A percentile compares a stretch with the other conserved stretches of the same genome.
Conservation (phyloP, 495 filamentous ascomycete species). For the Lepidopterella palustris region DNA sequence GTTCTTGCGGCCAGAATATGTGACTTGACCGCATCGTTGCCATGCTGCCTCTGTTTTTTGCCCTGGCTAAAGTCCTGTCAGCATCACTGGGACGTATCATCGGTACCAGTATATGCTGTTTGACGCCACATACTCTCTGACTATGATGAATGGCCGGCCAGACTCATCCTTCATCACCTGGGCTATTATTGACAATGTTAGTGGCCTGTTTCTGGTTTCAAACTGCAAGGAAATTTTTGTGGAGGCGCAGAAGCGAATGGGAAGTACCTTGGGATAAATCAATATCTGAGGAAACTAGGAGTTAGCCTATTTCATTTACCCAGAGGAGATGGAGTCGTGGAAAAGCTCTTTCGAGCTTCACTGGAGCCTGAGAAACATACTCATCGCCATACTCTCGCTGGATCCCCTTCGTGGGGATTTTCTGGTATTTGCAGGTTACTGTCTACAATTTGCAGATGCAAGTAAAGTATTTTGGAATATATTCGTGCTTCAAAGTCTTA, state of each 20-base stretch:
- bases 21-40: conserved; percentile 93
- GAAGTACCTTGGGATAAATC: conserved; percentile 67
- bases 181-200: conserved; percentile 43
- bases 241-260: background rate
- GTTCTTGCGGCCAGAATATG: conserved; percentile 96
- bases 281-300: conserved; percentile 46
- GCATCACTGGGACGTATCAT: background rate
- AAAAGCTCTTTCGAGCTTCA: conserved; percentile 12
- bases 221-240: background rate
- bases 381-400: conserved; percentile 55
- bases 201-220: conserved; percentile 4
- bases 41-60: conserved; percentile 95
- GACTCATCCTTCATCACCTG: conserved; percentile 85
- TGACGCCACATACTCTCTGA: conserved; percentile 75
- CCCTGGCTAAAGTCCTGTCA: conserved; percentile 61
- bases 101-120: background rate
- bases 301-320: conserved; percentile 4
- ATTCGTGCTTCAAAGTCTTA: background rate
- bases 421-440: conserved; percentile 26
- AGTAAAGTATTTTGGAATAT: background rate
- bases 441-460: background rate
- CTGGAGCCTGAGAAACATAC: conserved; percentile 41
- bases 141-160: conserved; percentile 94
- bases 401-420: conserved; percentile 29
- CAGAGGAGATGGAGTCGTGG: conserved; percentile 8